Evolutionary conservation across 1,284 basidiomycete genomes (phyloP), one percentile per base, ranked within the genome.

Genomic region (Ustilago cynodontis): DNA sequence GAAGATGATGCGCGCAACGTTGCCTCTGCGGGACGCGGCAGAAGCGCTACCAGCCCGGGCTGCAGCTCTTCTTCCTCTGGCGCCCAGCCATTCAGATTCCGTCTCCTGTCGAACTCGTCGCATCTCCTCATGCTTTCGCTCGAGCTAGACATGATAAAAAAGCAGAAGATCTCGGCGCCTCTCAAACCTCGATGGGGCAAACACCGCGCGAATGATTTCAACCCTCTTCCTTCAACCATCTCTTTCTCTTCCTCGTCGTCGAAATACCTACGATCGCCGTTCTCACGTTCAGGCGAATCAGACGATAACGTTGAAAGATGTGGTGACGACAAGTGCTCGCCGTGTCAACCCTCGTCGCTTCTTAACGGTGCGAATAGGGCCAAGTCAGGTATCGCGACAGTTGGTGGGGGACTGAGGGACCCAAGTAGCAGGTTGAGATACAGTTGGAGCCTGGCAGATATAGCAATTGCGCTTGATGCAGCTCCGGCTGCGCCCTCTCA

Each of bases 101-200:
- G 82, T 6, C 74, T 85, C 22, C 56, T 85, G 24, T 77, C 71
- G 68, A 85, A 85, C 65, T 72, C 79, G 10, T 77, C 81, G 29
- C 84, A 85, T 55, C 68, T 85, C 43, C 77, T 84, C 43, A 85
- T 85, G 82, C 79, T 85, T 18, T 80, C 77, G 39, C 60, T 84
- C 24, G 84, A 85, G 59, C 60, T 85, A 28, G 82, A 82, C 41
- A 85, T 85, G 84, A 85, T 85, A 62, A 77, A 80, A 43, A 81
- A 80, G 45, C 65, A 79, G 33, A 85, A 85, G 71, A 85, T 85
- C 51, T 78, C 77, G n/a, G 77, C 79, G 16, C 84, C 83, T 3
- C 64, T 85, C 52, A 85, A 83, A 56, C 81, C 82, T 5, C 65
- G 83, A 5, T 85, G 82, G 83, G 81, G 81, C 53, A 80, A 78